Conservation (phyloP, 148 eudicot genomes). For the Fagopyrum homotropicum region DNA sequence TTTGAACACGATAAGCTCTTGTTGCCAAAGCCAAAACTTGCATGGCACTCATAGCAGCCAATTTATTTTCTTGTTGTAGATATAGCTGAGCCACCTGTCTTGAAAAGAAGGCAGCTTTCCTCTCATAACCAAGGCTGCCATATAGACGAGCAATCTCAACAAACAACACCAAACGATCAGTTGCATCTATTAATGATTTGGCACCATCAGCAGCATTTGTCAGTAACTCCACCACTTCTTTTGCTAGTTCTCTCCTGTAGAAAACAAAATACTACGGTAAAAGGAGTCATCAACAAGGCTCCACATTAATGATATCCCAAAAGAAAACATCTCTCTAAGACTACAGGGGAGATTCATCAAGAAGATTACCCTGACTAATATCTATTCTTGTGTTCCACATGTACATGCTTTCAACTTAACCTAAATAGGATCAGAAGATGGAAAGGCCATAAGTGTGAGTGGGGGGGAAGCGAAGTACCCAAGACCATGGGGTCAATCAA, state of each 20-base stretch:
- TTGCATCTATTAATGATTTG: slow-evolving; percentile 91
- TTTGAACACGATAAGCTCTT: slow-evolving; percentile 93
- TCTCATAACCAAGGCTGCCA: slow-evolving; percentile 83
- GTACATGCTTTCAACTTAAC: no score
- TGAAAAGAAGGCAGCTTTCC: slow-evolving; percentile 98
- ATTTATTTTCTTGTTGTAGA: slow-evolving; percentile 83
- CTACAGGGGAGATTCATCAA: no score
- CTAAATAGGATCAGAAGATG: no score
- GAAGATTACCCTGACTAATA: no score
- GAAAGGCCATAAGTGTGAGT: no score
- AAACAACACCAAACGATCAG: slow-evolving; percentile 77
- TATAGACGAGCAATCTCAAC: slow-evolving; percentile 90
- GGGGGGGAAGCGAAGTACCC: no score
- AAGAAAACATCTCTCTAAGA: not conserved
- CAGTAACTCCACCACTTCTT: slow-evolving; percentile 87
- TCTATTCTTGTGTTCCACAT: no score
- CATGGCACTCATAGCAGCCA: slow-evolving; percentile 95
- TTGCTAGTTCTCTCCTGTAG: slow-evolving; percentile 72
- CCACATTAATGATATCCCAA: not conserved
- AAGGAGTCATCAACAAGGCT: slow-evolving; percentile 1
- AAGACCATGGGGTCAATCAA: not conserved
- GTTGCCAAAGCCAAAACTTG: slow-evolving; percentile 96
- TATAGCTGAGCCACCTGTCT: slow-evolving; percentile 98
- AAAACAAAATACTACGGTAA: not conserved
- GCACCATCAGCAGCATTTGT: slow-evolving; percentile 98